Percentiles rank a stretch among this genome's conserved stretches.
These are phyloP conservation scores for Chamaenerion angustifolium DNA, from an alignment of 345 rosid species.

Conservation along the genomic window DNA sequence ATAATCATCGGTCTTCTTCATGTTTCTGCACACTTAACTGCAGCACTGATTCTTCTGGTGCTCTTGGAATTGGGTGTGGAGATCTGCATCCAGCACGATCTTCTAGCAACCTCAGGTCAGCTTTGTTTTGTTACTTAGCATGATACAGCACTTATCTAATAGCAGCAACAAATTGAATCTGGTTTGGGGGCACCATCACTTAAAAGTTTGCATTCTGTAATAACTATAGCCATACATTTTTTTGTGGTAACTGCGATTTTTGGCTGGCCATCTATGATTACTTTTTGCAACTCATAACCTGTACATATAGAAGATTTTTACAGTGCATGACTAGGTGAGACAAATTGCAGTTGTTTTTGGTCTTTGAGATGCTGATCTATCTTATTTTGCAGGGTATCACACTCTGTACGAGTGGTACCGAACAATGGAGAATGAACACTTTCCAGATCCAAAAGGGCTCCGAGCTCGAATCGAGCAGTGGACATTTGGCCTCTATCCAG, in stretches of 20 bases:
- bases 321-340: no score
- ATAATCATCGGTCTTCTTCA: slow-evolving; percentile 71
- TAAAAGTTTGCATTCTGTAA: no score
- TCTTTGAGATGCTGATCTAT: slow-evolving; percentile 6
- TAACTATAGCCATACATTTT: no score
- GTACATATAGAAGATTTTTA: no score
- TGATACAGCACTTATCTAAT: not conserved
- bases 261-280: no score
- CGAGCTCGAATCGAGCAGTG: slow-evolving; percentile 92
- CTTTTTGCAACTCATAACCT: no score
- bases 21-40: slow-evolving; percentile 72
- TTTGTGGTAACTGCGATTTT: no score
- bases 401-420: slow-evolving; percentile 90
- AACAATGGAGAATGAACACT: slow-evolving; percentile 85
- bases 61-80: slow-evolving; percentile 86
- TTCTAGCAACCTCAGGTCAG: slow-evolving; percentile 85
- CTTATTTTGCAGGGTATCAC: slow-evolving; percentile 62
- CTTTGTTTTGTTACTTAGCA: not conserved
- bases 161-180: not conserved
- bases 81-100: slow-evolving; percentile 80
- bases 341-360: not conserved
- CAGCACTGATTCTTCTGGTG: slow-evolving; percentile 90
- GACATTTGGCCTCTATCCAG: slow-evolving; percentile 98
- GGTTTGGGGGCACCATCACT: no score
- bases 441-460: slow-evolving; percentile 98